Conservation (phyloP, 805 yeast species). For the Wickerhamomyces canadensis region DNA sequence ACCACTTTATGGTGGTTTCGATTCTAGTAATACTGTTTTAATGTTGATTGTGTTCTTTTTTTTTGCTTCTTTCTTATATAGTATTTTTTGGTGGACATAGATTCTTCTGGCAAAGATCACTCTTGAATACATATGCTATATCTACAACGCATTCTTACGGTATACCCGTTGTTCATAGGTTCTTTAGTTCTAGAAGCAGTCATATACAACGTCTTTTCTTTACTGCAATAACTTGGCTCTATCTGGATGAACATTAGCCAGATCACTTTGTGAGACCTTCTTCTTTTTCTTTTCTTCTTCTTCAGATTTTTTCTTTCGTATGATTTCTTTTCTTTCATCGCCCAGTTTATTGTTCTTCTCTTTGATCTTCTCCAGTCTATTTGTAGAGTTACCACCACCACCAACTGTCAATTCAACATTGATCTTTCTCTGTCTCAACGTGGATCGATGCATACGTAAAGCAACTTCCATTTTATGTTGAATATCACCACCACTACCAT, state of each 20-base stretch:
- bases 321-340: constrained; percentile 60
- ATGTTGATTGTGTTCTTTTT: neutral
- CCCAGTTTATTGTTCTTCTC: constrained; percentile 72
- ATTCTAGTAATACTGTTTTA: too few species aligned
- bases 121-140: too few species aligned
- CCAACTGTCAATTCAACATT: constrained; percentile 97
- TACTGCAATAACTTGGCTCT: constrained; percentile 44
- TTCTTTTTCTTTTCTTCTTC: constrained; percentile 27
- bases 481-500: constrained; percentile 47
- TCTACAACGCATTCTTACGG: too few species aligned
- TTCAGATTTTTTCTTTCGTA: constrained; percentile 40
- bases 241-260: constrained; percentile 51
- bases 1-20: too few species aligned
- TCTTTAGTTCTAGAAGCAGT: too few species aligned
- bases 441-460: constrained; percentile 74
- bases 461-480: constrained; percentile 81
- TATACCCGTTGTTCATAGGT: neutral
- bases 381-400: constrained; percentile 88
- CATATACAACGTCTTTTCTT: neutral
- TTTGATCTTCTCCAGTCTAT: constrained; percentile 62
- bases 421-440: constrained; percentile 65
- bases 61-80: neutral
- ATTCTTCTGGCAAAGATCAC: too few species aligned
- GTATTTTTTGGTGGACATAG: neutral
- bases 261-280: constrained; percentile 5